These are phyloP conservation scores for Ophiocordyceps sinensis DNA, from an alignment of 2,329 filamentous ascomycete genomes.

Conservation along the genomic window DNA sequence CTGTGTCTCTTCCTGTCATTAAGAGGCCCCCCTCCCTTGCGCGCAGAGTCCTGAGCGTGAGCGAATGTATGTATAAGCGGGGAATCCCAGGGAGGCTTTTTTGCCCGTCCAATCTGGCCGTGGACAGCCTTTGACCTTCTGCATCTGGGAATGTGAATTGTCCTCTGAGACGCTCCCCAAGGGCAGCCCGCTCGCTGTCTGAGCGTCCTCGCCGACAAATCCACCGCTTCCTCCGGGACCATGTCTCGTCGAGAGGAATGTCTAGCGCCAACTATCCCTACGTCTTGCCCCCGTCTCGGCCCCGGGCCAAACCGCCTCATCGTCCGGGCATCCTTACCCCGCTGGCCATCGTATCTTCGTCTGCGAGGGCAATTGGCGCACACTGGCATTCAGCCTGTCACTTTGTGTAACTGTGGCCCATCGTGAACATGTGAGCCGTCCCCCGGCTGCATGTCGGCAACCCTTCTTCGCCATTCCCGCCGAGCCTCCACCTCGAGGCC, in stretches of 20 bases:
- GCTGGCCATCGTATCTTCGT: neutral
- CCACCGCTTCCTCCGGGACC: neutral
- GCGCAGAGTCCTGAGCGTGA: too few relatives aligned
- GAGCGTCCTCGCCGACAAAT: neutral
- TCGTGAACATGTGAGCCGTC: too few relatives aligned
- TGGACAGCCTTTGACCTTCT: neutral
- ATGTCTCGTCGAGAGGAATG: constrained; percentile 3
- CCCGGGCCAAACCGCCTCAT: neutral
- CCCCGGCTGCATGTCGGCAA: too few relatives aligned
- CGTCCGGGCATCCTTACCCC: neutral
- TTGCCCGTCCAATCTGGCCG: too few relatives aligned
- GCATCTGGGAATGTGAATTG: neutral
- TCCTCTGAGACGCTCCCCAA: neutral
- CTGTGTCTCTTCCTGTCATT: too few relatives aligned
- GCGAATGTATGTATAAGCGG: too few relatives aligned
- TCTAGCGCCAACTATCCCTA: neutral
- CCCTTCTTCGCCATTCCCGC: too few relatives aligned
- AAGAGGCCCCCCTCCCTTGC: too few relatives aligned
- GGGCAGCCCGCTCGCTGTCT: neutral
- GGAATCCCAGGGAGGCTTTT: too few relatives aligned
- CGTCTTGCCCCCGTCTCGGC: neutral
- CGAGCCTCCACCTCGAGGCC: too few relatives aligned
- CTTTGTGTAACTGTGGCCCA: too few relatives aligned
- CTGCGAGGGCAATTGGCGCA: neutral
- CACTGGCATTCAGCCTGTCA: neutral